These are phyloP conservation scores for Lactarius akahatsu DNA, from an alignment of 768 basidiomycete species.

Conservation along the genomic window DNA sequence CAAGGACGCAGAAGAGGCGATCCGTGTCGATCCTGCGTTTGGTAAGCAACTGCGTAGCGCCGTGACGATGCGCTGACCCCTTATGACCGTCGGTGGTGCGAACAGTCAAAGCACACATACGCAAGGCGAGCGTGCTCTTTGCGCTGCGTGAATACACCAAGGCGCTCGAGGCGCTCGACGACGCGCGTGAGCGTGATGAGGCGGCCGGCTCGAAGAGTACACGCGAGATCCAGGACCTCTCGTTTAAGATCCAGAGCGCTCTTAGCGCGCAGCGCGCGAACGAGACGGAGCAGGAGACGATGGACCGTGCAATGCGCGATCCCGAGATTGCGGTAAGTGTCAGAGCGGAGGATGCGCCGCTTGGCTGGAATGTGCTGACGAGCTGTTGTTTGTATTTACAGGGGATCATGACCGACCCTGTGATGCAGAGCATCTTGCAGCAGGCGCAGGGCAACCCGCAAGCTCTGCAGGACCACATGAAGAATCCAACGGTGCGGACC, in stretches of 20 bases:
- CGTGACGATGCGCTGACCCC: background rate
- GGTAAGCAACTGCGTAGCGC: conserved; percentile 44
- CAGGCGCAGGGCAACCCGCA: conserved; percentile 89
- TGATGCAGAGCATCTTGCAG: conserved; percentile 93
- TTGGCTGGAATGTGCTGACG: background rate
- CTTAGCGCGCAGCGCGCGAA: conserved; percentile 72
- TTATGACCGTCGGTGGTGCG: background rate
- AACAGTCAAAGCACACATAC: conserved; percentile 90
- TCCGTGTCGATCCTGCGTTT: conserved; percentile 86
- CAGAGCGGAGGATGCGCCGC: no score
- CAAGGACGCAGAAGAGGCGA: conserved; percentile 93
- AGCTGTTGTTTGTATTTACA: conserved; percentile 33
- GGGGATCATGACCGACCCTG: conserved; percentile 84
- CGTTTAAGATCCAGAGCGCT: conserved; percentile 79
- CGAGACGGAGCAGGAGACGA: conserved; percentile 90
- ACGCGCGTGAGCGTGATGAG: conserved; percentile 74
- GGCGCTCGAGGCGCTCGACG: conserved; percentile 80
- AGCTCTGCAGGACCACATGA: conserved; percentile 94
- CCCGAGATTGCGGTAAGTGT: conserved; percentile 85
- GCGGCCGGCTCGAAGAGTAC: conserved; percentile 66
- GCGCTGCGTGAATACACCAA: conserved; percentile 91
- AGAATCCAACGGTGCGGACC: conserved; percentile 74
- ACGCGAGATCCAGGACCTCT: conserved; percentile 77
- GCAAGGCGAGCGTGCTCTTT: conserved; percentile 82
- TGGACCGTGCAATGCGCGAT: conserved; percentile 94